Base-by-base conservation (phyloP, 2,329 filamentous ascomycete genomes). In the Corinectria fuckeliana region DNA sequence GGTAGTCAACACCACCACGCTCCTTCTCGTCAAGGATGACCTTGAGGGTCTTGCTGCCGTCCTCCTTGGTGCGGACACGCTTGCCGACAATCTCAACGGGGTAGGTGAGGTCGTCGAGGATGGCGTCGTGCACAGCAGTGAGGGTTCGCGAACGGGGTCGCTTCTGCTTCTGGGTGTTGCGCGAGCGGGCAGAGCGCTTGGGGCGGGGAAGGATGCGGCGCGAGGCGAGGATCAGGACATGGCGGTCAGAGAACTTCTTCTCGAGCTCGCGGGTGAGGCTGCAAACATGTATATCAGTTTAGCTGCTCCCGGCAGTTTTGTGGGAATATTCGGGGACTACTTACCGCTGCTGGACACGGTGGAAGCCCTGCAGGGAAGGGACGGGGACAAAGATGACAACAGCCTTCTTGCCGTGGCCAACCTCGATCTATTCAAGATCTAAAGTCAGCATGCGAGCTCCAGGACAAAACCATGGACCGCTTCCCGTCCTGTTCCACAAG, bases 301-400 rank as follows among this genome's bases (percentile, higher is more conserved):
- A 20, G 20, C 34, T 13, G n/a, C 14, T 30, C 1, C 4, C 11
- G 2, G 10, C 3, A 0, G 1, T 2, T 14, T 7, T 20, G 1
- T 10, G 16, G 8, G 11, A 36, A 8, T 3, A 34, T 59, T 13
- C 26, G 47, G 45, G 47, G 4, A 23, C 59, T 67, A 82, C 90
- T 83, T 93, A 98, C 94, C 95, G 93, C 88, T 98, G 95, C 89
- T 99, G 95, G 80, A 97, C 92, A 80, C 95, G 93, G 91, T 98
- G 95, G 92, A 97, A 99, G 81, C 92, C 92, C 82, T 90, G 86
- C 81, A 99, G 92, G 83, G 96, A 92, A 84, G 95, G 95, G 82
- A 99, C 95, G 81, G 95, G 95, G 88, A 99, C 95, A 91, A 99
- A 99, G 91, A 99, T 96, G 88, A 97, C 94, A 87, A 99, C 95